Percentiles rank a stretch among this genome's conserved stretches.
Conservation (phyloP, 2,329 filamentous ascomycete species). For the Podosphaera fusca region DNA sequence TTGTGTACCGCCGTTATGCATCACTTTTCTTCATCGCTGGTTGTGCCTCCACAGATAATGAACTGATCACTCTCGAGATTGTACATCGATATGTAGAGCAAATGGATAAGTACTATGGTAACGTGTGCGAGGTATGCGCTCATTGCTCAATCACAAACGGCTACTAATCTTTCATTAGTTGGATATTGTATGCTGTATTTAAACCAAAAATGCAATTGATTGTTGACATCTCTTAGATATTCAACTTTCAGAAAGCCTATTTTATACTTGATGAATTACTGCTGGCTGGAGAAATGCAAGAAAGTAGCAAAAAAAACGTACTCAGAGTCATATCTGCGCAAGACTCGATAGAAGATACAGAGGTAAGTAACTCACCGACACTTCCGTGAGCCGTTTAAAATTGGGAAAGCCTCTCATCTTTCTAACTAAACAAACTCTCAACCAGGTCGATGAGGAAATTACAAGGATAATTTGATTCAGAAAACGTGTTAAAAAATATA, state of each 20-base stretch:
- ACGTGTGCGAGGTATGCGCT: conserved; percentile 67
- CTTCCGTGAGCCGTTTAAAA: neutral
- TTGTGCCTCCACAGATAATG: conserved; percentile 91
- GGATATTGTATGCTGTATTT: conserved; percentile 9
- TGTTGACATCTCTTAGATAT: conserved; percentile 32
- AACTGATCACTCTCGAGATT: conserved; percentile 92
- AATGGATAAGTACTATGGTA: conserved; percentile 99
- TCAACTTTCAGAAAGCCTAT: conserved; percentile 99
- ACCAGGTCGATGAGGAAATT: conserved; percentile 18
- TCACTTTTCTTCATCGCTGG: conserved; percentile 98
- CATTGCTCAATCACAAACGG: neutral
- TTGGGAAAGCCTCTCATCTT: neutral
- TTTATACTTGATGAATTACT: conserved; percentile 96
- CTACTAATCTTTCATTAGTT: conserved; percentile 7
- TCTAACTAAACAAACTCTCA: conserved; percentile 29
- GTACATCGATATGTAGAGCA: conserved; percentile 99
- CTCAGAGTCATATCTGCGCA: conserved; percentile 89
- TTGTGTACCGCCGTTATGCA: conserved; percentile 94
- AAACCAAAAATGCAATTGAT: neutral
- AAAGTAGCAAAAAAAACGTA: conserved; percentile 99
- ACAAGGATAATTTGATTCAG: conserved; percentile 17
- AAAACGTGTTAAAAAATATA: conserved; percentile 5
- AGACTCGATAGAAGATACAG: conserved; percentile 94
- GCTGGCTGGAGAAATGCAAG: conserved; percentile 87
- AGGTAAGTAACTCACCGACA: conserved; percentile 38